Evolutionary conservation across 164 flowering plant species (phyloP).

Genomic region (grape (Vitis vinifera)): ASM3070453v1 NC_081817.1:4591001-4591500

Average conservation of each 20-base stretch:
- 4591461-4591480: constrained; percentile 52
- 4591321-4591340: constrained; percentile 24
- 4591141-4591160: not conserved
- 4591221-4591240: constrained; percentile 40
- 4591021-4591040: not conserved
- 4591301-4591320: constrained; percentile 59
- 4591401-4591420: constrained; percentile 58
- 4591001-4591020: too few relatives aligned
- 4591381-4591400: constrained; percentile 58
- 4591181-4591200: constrained; percentile 13
- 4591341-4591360: constrained; percentile 27
- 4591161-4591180: constrained; percentile 3
- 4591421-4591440: constrained; percentile 43
- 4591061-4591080: constrained; percentile 22
- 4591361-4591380: constrained; percentile 36
- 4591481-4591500: constrained; percentile 16
- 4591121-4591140: constrained; percentile 4
- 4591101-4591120: not conserved
- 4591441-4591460: constrained; percentile 57
- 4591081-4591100: constrained; percentile 21
- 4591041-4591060: not conserved
- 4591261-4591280: constrained; percentile 62
- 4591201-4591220: constrained; percentile 36
- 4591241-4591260: constrained; percentile 40
- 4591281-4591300: constrained; percentile 68